Base-by-base conservation (phyloP, 2,329 filamentous ascomycete genomes). In the Penicillium griseofulvum region DNA sequence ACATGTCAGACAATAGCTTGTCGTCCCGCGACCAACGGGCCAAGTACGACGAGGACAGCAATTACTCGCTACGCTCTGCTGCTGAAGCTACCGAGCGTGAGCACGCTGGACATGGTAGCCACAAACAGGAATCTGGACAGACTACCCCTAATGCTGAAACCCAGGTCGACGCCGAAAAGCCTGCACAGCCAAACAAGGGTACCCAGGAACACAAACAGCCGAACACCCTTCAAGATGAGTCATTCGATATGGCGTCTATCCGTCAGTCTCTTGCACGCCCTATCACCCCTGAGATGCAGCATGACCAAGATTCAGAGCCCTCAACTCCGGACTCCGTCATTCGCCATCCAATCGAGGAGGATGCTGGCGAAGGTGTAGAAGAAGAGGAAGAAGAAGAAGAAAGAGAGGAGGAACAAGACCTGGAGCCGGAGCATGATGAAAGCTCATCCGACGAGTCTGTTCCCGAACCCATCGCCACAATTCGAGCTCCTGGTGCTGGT, bases 281-380 rank as follows among this genome's bases (percentile, higher is more conserved):
- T n/a, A 57, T 61, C 4, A 76, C 74, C 2, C 73, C 74, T 5
- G 37, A 89, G 81, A 73, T 84, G 79, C 28, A 89, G 68, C 80
- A 87, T 65, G 81, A 77, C 52, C 79, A 82, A 1, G 76, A 83
- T 1, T 74, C 75, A 3, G 86, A 88, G 59, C 85, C 85, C 10
- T 83, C 85, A 33, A 95, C 91, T 8, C 92, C 93, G 14, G 89
- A 91, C 47, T 97, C 93, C 7, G 92, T 97, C 22, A 93, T 97
- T 60, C 89, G 90, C 58, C 89, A 92, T 66, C 85, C 86, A 2
- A 72, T 90, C 45, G 75, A 78, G 1, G 76, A 80, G 9, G 77
- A 81, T 10, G 68, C 62, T 7, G 65, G 61, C 4, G 65, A 69
- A 7, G 65, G 58, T 1, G 39, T 49, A 17, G 36, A 50, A 2